phyloP scores from a whole-genome alignment of 352 stramenopile genomes.

The Pythium pyrilobum region DNA sequence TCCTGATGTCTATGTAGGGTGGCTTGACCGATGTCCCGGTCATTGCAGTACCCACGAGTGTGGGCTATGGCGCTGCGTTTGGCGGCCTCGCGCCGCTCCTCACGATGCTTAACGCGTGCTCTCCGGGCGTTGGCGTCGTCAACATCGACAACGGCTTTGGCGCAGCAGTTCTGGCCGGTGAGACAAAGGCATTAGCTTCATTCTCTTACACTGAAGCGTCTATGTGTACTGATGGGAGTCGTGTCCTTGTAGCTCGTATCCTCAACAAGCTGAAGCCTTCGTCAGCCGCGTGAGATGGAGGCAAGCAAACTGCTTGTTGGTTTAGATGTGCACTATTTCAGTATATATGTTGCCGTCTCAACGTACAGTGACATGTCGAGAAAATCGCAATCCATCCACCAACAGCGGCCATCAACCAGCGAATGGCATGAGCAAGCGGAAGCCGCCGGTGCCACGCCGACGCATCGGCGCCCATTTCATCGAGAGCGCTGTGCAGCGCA shows the following conservation, averaged over 20 bases:
- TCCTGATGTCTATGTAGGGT: slow-evolving; percentile 27
- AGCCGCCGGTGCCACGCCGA: slow-evolving; percentile 14
- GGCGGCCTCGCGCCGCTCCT: slow-evolving; percentile 92
- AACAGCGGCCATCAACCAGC: not conserved
- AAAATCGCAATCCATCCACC: slow-evolving; percentile 3
- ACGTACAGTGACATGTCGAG: slow-evolving; percentile 15
- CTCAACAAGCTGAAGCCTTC: slow-evolving; percentile 7
- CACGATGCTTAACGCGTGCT: slow-evolving; percentile 98
- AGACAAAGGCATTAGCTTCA: not conserved
- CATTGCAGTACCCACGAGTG: slow-evolving; percentile 89
- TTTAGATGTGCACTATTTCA: slow-evolving; percentile 5
- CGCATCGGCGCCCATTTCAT: slow-evolving; percentile 17
- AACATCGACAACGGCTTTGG: slow-evolving; percentile 99
- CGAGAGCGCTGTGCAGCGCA: slow-evolving; percentile 10
- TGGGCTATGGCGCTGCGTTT: slow-evolving; percentile 90
- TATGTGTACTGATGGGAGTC: not conserved
- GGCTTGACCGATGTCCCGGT: slow-evolving; percentile 80
- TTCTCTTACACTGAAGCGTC: not conserved
- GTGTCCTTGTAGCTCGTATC: slow-evolving; percentile 15
- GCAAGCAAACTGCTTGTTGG: not conserved
- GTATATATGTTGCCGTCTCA: slow-evolving; percentile 16
- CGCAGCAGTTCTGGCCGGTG: slow-evolving; percentile 91
- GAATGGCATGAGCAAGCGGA: slow-evolving; percentile 24
- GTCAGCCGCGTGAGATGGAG: not conserved
- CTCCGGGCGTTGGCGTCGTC: slow-evolving; percentile 96